Evolutionary conservation across 2,329 filamentous ascomycete species (phyloP).

Genomic region (Fusarium hainanense): DNA sequence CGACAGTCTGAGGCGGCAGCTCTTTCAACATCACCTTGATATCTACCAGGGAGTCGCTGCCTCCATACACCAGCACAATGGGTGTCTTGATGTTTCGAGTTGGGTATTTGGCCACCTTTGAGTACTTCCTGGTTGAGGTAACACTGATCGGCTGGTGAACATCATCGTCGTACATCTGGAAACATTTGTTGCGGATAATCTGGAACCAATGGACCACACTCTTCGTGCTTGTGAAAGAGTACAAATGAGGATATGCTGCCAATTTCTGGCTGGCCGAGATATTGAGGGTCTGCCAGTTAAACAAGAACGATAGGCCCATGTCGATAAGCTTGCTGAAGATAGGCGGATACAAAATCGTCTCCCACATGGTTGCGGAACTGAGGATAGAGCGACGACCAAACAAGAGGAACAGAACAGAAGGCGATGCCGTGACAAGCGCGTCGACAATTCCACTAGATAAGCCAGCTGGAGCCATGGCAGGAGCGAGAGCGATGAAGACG

Average conservation of each 20-base stretch:
- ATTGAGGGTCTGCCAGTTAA: slow-evolving; percentile 88
- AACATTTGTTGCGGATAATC: slow-evolving; percentile 94
- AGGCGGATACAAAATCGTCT: slow-evolving; percentile 92
- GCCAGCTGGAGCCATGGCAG: slow-evolving; percentile 95
- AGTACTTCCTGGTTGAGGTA: slow-evolving; percentile 81
- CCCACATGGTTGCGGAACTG: slow-evolving; percentile 96
- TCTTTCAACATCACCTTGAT: slow-evolving; percentile 93
- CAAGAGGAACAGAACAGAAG: slow-evolving; percentile 89
- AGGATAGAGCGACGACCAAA: slow-evolving; percentile 94
- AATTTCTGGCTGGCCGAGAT: slow-evolving; percentile 90
- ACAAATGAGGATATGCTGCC: slow-evolving; percentile 93
- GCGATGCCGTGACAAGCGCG: slow-evolving; percentile 91
- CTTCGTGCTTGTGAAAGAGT: slow-evolving; percentile 97
- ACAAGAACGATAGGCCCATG: slow-evolving; percentile 81
- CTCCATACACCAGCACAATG: slow-evolving; percentile 92
- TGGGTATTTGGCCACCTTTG: slow-evolving; percentile 95
- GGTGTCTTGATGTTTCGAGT: slow-evolving; percentile 98
- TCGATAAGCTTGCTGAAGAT: slow-evolving; percentile 93
- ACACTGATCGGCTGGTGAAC: slow-evolving; percentile 80
- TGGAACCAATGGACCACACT: slow-evolving; percentile 99
- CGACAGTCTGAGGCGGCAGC: slow-evolving; percentile 84
- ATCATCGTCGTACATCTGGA: slow-evolving; percentile 99
- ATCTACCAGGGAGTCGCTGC: slow-evolving; percentile 92
- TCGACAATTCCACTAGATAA: slow-evolving; percentile 91
- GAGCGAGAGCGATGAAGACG: slow-evolving; percentile 94